These are phyloP conservation scores for Aspergillus felis DNA, from an alignment of 2,329 filamentous ascomycete species.

Conservation along the genomic window DNA sequence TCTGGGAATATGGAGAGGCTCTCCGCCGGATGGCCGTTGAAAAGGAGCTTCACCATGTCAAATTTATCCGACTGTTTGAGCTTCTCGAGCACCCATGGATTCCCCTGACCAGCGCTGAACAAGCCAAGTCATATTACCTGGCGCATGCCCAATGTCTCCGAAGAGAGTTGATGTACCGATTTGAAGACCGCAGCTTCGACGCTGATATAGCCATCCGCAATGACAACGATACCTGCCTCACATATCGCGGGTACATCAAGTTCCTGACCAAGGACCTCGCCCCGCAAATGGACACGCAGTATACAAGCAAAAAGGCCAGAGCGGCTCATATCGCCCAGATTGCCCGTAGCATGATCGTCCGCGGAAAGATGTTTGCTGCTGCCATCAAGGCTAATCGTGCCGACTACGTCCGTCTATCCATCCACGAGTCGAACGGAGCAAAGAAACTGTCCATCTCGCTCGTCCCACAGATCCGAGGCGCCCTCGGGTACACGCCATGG, in stretches of 20 bases:
- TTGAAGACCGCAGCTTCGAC: conserved; percentile 24
- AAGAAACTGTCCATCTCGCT: conserved; percentile 25
- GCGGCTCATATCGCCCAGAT: conserved; percentile 18
- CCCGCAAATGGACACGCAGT: conserved; percentile 11
- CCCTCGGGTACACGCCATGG: conserved; percentile 30
- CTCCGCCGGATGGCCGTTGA: conserved; percentile 34
- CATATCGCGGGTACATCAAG: conserved; percentile 27
- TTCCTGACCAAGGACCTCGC: conserved; percentile 25
- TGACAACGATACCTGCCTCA: conserved; percentile 25
- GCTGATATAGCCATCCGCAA: conserved; percentile 23
- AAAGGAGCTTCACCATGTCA: conserved; percentile 29
- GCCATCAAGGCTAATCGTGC: conserved; percentile 24
- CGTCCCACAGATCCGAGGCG: conserved; percentile 19
- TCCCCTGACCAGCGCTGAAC: conserved; percentile 12
- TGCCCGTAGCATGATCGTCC: conserved; percentile 24
- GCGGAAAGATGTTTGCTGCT: conserved; percentile 25
- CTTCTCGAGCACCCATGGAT: conserved; percentile 29
- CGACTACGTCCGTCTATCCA: conserved; percentile 27
- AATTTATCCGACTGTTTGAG: conserved; percentile 37
- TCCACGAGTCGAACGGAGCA: conserved; percentile 25
- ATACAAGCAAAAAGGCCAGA: conserved; percentile 16
- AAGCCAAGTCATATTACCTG: conserved; percentile 22
- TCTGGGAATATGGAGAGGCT: conserved; percentile 40
- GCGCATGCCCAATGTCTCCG: conserved; percentile 24
- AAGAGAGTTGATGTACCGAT: conserved; percentile 21